These are phyloP conservation scores for Ambrosiella cleistominuta DNA, from an alignment of 2,329 filamentous ascomycete genomes.

Conservation along the genomic window DNA sequence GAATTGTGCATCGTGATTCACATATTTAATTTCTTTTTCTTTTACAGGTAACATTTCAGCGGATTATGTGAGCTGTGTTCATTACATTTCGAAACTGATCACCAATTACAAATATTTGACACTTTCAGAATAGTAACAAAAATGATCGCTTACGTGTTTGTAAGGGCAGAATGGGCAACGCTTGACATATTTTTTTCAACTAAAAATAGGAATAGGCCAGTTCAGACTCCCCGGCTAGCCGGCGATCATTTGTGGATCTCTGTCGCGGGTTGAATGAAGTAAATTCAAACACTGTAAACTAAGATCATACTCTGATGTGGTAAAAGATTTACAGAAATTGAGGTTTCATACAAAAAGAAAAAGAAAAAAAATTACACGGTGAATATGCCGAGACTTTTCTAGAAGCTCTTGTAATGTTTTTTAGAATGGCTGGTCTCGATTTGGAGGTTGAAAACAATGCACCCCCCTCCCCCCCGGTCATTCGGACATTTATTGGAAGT, in stretches of 20 bases:
- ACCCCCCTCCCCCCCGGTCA: too few relatives aligned
- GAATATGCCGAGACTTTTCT: too few relatives aligned
- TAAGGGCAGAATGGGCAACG: too few relatives aligned
- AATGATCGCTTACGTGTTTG: background rate
- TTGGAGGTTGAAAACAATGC: too few relatives aligned
- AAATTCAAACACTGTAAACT: background rate
- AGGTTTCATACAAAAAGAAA: too few relatives aligned
- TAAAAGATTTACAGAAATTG: background rate
- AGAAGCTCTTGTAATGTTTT: too few relatives aligned
- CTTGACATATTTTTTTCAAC: background rate
- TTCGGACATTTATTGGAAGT: too few relatives aligned
- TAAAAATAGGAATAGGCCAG: background rate
- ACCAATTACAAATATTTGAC: background rate
- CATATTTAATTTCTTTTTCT: background rate
- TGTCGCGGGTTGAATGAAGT: background rate
- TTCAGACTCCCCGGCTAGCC: background rate
- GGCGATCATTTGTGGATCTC: background rate
- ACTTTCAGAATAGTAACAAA: background rate
- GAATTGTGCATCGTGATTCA: background rate
- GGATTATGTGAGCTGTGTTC: background rate
- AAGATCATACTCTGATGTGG: background rate
- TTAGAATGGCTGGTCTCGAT: too few relatives aligned
- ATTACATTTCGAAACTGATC: background rate
- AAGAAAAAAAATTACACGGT: too few relatives aligned
- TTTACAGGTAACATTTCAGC: background rate